Evolutionary conservation across 2,329 filamentous ascomycete genomes (phyloP), one percentile per base, ranked within the genome.

Genomic region (Penicillium sp.): DNA sequence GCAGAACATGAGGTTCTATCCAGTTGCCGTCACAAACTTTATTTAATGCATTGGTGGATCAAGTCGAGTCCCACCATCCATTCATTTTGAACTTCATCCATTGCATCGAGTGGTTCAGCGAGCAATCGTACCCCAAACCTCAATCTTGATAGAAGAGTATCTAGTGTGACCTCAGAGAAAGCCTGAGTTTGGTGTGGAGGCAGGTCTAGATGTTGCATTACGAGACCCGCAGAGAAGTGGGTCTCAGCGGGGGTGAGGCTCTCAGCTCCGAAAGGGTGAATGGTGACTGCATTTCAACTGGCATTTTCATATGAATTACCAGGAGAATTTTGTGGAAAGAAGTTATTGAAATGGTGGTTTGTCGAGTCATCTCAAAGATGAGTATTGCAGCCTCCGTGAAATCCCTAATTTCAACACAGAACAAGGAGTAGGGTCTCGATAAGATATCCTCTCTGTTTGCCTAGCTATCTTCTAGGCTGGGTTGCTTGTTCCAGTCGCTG

Each of bases 1-100:
- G 2, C 81, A 83, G 52, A 73, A 64, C 3, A 58, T 73, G 35
- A 84, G 84, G 59, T 56, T 72, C 0, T 83, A 83, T 57, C 74
- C 78, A 0, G 55, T 73, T 0, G 69, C 62, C 8, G 73, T 82
- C 3, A 74, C 71, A 0, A 62, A 68, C 0, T 82, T 82, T 38
- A 77, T 82, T 8, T 16, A 16, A 6, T 28, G 25, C 11, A 16
- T 7, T 46, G 3, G 16, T 46, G 22, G 25, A 11, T 46, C 43
- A 46, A 28, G 3, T 10, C 25, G n/a, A 28, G 43, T 6, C 6
- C 6, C n/a, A 2, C 3, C 13, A 28, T 6, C 13, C 1, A 25
- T n/a, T n/a, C 13, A 26, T 6, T 28, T 46, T 13, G 28, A 2
- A 46, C 1, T 6, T 28, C 6, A 26, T 46, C 13, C 28, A 16